Evolutionary conservation across 768 basidiomycete genomes (phyloP).

Genomic region (Kwoniella dejecticola): DNA sequence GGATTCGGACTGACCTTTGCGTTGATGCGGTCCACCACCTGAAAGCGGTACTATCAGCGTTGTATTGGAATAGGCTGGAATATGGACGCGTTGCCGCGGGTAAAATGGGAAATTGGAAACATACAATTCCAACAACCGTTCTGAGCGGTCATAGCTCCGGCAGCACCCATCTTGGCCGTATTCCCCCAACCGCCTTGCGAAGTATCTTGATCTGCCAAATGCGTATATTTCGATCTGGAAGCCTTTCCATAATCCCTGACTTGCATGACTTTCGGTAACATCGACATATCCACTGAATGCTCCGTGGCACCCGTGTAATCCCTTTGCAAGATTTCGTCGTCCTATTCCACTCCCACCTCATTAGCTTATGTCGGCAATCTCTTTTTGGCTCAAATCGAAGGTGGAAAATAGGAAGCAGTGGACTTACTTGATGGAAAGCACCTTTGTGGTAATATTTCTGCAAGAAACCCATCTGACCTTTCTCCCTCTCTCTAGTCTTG

Average conservation of each 20-base stretch:
- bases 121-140: constrained; percentile 81
- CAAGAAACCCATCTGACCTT: constrained; percentile 86
- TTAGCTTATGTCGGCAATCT: no score
- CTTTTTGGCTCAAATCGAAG: no score
- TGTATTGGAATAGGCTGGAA: no score
- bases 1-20: constrained; percentile 67
- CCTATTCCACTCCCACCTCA: constrained; percentile 59
- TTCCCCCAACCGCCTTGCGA: constrained; percentile 58
- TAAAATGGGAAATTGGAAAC: constrained; percentile 9
- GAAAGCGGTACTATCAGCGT: neutral
- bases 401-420: no score
- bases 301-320: constrained; percentile 90
- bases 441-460: constrained; percentile 99
- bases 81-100: no score
- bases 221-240: constrained; percentile 87
- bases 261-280: constrained; percentile 95
- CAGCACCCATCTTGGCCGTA: constrained; percentile 35
- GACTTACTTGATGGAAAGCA: constrained; percentile 90
- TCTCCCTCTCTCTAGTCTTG: constrained; percentile 72
- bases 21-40: constrained; percentile 83
- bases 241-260: constrained; percentile 75
- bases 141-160: constrained; percentile 34
- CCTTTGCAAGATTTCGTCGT: constrained; percentile 77
- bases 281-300: constrained; percentile 80
- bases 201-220: constrained; percentile 92